Base-by-base conservation (phyloP, 441 rosid species). In the Kokia cookei region DNA sequence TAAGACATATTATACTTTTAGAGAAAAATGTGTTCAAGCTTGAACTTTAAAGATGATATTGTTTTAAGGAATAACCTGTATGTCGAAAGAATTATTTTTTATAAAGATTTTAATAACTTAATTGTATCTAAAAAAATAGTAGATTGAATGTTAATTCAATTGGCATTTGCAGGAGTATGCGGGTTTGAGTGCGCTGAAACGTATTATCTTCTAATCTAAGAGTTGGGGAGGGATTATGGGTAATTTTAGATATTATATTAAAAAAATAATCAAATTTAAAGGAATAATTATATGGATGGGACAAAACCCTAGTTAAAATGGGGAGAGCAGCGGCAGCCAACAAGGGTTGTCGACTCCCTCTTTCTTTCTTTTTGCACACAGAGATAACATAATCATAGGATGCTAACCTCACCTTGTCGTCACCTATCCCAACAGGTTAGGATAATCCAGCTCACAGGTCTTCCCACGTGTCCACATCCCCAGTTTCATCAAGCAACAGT, bases 341-440 rank as follows among this genome's bases (percentile, higher is more conserved):
- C 75, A 32, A 32, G 40, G 71, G 42, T 26, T 58, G 63, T 58
- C 63, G 37, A 58, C n/a, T 58, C 63, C 5, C 37, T 10, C 59
- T 24, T 17, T 40, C 26, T 24, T 22, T n/a, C 35, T 27, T 32
- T 26, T 12, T 24, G 27, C 37, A 26, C 7, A 15, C 50, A 65
- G 37, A 35, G 50, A 51, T 61, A 58, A 35, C 26, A 76, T 66
- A 76, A 82, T 79, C 78, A 75, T 69, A 65, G 75, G 74, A 73
- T 65, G 80, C 67, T 17, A 72, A 65, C 84, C 75, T 76, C 79
- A 77, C 55, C 71, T 37, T 72, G 54, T 55, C 84, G 84, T 83
- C 83, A 78, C 40, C 77, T 57, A 51, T 11, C 67, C 76, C 72
- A 55, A 22, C 65, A 73, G 35, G 50, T 58, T 57, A 15, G 65